phyloP scores from a whole-genome alignment of 2,329 filamentous ascomycete genomes.

The Colletotrichum somersetense region DNA sequence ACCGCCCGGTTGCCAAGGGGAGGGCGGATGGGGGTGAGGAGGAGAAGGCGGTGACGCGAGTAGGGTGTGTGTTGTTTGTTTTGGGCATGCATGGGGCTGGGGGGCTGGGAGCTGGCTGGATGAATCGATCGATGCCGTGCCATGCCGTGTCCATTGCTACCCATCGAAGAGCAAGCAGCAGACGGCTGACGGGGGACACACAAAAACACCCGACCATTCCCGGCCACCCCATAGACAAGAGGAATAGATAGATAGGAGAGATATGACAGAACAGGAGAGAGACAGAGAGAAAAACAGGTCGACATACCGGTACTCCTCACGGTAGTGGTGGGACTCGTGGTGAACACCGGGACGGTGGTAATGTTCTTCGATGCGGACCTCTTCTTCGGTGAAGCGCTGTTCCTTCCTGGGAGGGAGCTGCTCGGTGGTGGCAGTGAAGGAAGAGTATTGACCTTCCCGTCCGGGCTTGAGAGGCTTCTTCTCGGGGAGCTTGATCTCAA shows the following conservation, averaged over 20 bases:
- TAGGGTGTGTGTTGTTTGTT: slow-evolving; percentile 36
- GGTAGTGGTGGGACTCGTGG: slow-evolving; percentile 62
- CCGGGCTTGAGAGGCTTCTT: slow-evolving; percentile 77
- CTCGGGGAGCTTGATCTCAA: slow-evolving; percentile 79
- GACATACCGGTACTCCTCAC: slow-evolving; percentile 68
- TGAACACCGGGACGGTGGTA: slow-evolving; percentile 78
- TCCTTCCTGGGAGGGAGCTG: slow-evolving; percentile 65
- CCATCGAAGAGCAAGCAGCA: neutral
- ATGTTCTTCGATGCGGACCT: slow-evolving; percentile 83
- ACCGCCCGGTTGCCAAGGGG: slow-evolving; percentile 19
- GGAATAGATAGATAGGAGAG: neutral
- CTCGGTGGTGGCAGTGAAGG: slow-evolving; percentile 71
- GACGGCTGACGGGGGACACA: neutral
- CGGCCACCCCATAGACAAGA: neutral
- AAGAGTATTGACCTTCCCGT: slow-evolving; percentile 97
- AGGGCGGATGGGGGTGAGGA: slow-evolving; percentile 20
- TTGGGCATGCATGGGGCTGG: slow-evolving; percentile 23
- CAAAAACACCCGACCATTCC: neutral
- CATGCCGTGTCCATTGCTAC: neutral
- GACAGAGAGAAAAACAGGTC: slow-evolving; percentile 10
- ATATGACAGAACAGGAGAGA: slow-evolving; percentile 23
- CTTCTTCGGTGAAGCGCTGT: slow-evolving; percentile 81
- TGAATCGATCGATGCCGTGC: slow-evolving; percentile 16
- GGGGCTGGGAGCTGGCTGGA: slow-evolving; percentile 23
- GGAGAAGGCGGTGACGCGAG: slow-evolving; percentile 26